Conservation (phyloP, 192 early-diverging fungal species). For the Gryganskiella cystojenkinii region DNA sequence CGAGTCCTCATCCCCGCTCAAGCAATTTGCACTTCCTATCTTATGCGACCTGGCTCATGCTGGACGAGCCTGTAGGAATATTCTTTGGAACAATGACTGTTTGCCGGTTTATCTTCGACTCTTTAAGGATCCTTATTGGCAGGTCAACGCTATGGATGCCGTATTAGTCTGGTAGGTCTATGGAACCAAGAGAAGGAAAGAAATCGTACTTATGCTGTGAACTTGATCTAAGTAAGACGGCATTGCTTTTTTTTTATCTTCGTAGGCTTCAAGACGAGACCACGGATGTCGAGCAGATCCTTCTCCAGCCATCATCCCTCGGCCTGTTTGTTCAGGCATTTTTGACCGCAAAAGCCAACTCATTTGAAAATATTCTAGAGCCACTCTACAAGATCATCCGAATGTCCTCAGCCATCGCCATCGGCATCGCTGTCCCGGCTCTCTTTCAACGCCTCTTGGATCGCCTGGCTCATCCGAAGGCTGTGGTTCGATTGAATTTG, state of each 20-base stretch:
- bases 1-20: slow-evolving; percentile 57
- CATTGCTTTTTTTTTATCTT: background rate
- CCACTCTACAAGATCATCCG: slow-evolving; percentile 61
- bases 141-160: slow-evolving; percentile 69
- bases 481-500: slow-evolving; percentile 62
- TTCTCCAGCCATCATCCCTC: slow-evolving; percentile 41
- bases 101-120: slow-evolving; percentile 59
- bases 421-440: slow-evolving; percentile 46
- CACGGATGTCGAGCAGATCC: slow-evolving; percentile 46
- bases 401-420: slow-evolving; percentile 46
- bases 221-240: too few relatives aligned
- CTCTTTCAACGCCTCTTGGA: slow-evolving; percentile 52
- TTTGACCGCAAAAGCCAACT: slow-evolving; percentile 57
- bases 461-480: slow-evolving; percentile 54
- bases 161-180: slow-evolving; percentile 63
- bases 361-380: slow-evolving; percentile 65
- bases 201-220: too few relatives aligned
- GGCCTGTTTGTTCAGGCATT: slow-evolving; percentile 55
- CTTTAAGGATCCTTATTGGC: slow-evolving; percentile 66
- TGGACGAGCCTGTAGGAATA: slow-evolving; percentile 55
- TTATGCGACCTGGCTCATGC: slow-evolving; percentile 70
- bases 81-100: slow-evolving; percentile 59
- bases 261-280: slow-evolving; percentile 55
- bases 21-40: slow-evolving; percentile 71
- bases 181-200: background rate